Conservation (phyloP, 164 flowering plant genomes). For the Kalanchoe fedtschenkoi region DNA sequence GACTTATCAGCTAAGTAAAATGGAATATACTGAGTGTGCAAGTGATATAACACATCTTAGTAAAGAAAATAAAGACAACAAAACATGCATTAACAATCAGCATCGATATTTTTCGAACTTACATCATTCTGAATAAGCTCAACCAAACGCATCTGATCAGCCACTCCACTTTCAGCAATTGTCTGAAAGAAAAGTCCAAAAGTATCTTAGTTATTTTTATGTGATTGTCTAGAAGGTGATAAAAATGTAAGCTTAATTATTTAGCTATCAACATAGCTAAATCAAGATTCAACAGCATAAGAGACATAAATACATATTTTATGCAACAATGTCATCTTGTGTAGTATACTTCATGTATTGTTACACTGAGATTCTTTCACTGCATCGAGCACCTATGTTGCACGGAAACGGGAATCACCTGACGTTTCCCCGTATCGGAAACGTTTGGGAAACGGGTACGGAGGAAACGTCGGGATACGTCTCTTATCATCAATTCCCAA, state of each 20-base stretch:
- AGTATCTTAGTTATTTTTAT: not conserved
- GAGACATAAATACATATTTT: not conserved
- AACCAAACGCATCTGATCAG: conserved; percentile 79
- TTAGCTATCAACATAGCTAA: not conserved
- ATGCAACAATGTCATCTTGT: not conserved
- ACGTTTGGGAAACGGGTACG: no score
- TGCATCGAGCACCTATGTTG: no score
- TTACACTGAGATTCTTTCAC: not conserved
- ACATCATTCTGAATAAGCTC: conserved; percentile 82
- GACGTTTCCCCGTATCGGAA: no score
- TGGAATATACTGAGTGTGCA: not conserved
- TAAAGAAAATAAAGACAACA: no score
- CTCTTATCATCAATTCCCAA: no score
- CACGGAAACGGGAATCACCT: no score
- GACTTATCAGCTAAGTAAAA: not conserved
- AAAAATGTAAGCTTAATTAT: not conserved
- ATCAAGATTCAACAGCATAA: not conserved
- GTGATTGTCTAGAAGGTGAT: not conserved
- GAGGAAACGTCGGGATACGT: no score
- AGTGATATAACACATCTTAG: not conserved
- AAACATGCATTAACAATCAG: not conserved
- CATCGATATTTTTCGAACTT: conserved; percentile 17
- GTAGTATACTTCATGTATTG: not conserved
- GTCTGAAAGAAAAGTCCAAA: conserved; percentile 37
- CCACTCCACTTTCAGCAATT: conserved; percentile 60